Conservation (phyloP, 768 basidiomycete species). For the Boletus sensibilis region DNA sequence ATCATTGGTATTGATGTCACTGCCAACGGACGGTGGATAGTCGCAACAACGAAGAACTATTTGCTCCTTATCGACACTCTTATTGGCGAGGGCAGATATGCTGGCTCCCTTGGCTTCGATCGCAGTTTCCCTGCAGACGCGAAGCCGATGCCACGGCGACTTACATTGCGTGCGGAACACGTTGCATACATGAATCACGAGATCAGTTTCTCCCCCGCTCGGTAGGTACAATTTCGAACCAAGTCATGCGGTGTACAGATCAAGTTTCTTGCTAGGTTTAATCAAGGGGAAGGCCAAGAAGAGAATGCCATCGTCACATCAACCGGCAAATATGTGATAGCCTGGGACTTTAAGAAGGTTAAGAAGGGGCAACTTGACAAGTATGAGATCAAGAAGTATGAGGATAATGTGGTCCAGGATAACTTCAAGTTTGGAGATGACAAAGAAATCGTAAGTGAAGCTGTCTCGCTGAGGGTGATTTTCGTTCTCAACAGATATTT, state of each 20-base stretch:
- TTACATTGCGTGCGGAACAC: constrained; percentile 89
- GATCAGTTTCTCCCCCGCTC: constrained; percentile 89
- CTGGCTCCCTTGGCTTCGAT: constrained; percentile 85
- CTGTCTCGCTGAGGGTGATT: neutral
- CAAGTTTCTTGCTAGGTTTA: constrained; percentile 61
- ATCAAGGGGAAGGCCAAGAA: constrained; percentile 80
- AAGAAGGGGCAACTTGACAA: constrained; percentile 89
- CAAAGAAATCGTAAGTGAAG: constrained; percentile 78
- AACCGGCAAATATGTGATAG: constrained; percentile 87
- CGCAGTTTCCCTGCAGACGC: constrained; percentile 91
- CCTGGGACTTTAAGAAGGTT: constrained; percentile 96
- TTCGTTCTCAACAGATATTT: constrained; percentile 6
- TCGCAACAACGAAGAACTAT: constrained; percentile 94
- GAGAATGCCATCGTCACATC: constrained; percentile 97
- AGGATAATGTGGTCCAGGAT: constrained; percentile 93
- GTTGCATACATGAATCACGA: constrained; percentile 90
- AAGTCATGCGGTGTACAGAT: neutral
- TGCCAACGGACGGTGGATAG: constrained; percentile 89
- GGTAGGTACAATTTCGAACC: constrained; percentile 45
- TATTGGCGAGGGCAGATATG: constrained; percentile 87
- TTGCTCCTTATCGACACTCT: constrained; percentile 91
- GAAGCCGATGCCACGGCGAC: constrained; percentile 86
- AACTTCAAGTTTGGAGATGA: constrained; percentile 98
- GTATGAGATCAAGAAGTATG: constrained; percentile 97
- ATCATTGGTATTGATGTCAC: constrained; percentile 95